Evolutionary conservation across 345 rosid species (phyloP), one percentile per base, ranked within the genome.

Genomic region (Eucalyptus marginata): DNA sequence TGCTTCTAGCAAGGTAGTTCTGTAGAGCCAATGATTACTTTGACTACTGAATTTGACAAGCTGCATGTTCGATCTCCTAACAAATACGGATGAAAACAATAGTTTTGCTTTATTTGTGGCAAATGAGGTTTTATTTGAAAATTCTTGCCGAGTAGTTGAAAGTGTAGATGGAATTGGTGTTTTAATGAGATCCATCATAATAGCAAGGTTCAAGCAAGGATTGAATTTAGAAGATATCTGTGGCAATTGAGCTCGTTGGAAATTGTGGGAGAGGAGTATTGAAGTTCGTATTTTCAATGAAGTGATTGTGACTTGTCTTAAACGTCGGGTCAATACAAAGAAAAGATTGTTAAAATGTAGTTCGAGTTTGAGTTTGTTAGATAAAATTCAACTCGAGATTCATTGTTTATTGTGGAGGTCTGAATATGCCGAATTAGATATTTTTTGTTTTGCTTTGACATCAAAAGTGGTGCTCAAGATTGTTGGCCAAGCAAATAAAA

Each of bases 251-350:
- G 62, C 62, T 56, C 6, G 6, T 56, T 56, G 29, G 27, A 56
- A 24, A 24, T 24, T 56, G 13, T 56, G 29, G 29, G 6, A 24
- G 29, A 56, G 29, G 12, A 56, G 62, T 24, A 56, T 22, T 4
- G 3, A 56, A 56, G 29, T 56, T 56, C 1, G 3, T 24, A 56
- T 22, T 9, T 56, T 10, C 13, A 24, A 0, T 56, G 13, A 56
- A 56, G 29, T 24, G 13, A 24, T 56, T 24, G 13, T 56, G 13
- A 24, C 29, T 56, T 56, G 62, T 56, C 3, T 56, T 24, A 56
- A 56, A 1, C 0, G 29, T 25, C 6, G 3, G 1, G 3, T 1
- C 6, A 56, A 56, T 56, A 22, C 6, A 2, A 56, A 4, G 0
- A 27, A 24, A 10, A 64, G 0, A 27, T 25, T 27, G 0, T 59